These are phyloP conservation scores for Oryza glaberrima DNA, from an alignment of 176 grass and related monocot species.

Conservation along the genomic window DNA sequence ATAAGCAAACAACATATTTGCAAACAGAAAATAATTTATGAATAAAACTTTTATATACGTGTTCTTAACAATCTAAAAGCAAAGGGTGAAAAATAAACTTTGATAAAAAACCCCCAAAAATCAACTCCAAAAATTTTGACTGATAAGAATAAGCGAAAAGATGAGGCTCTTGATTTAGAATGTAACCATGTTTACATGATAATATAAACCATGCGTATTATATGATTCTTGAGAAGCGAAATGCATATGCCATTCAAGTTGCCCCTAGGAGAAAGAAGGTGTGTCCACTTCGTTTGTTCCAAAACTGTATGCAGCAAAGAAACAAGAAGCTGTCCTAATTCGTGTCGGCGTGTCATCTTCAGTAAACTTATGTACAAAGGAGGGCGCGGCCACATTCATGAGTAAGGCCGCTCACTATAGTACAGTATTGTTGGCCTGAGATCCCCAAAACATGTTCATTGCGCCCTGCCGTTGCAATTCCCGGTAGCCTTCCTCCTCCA, in stretches of 20 bases:
- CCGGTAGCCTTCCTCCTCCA: constrained; percentile 46
- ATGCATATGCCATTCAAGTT: neutral
- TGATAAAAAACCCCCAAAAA: too few species aligned
- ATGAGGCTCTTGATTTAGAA: too few species aligned
- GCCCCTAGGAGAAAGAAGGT: neutral
- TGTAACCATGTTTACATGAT: too few species aligned
- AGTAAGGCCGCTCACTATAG: neutral
- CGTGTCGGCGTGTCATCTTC: neutral
- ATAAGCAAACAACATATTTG: too few species aligned
- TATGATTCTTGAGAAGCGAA: neutral
- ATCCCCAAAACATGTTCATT: constrained; percentile 41
- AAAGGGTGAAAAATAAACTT: too few species aligned
- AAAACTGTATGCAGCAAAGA: constrained; percentile 17
- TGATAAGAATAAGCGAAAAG: too few species aligned
- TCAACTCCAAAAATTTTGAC: too few species aligned
- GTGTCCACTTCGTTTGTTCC: neutral
- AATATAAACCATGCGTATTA: too few species aligned
- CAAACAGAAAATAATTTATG: too few species aligned
- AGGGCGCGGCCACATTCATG: neutral
- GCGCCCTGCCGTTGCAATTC: constrained; percentile 1
- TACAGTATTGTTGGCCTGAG: neutral
- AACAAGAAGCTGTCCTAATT: constrained; percentile 14
- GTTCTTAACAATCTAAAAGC: too few species aligned
- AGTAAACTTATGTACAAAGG: constrained; percentile 23
- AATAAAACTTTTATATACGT: too few species aligned